Base-by-base conservation (phyloP, 164 flowering plant genomes). In the Litsea cubeba region DNA sequence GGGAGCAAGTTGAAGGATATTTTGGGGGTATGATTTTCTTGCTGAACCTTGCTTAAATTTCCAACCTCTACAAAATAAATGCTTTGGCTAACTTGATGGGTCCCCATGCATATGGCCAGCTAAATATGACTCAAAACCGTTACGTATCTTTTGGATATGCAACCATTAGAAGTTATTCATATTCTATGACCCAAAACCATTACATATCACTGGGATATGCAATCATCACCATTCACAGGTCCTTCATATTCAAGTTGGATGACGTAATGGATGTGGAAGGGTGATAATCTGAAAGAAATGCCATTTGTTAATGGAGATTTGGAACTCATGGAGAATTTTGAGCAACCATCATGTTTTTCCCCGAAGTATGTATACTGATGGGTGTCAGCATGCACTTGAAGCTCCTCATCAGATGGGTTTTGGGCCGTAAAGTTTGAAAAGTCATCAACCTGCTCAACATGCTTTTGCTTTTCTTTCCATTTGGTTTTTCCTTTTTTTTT, bases 1-100 rank as follows among this genome's bases (percentile, higher is more conserved):
- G 94, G 88, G 6, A 85, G 32, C 79, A 94, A 91, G 77, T 78
- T 96, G 73, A 92, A 87, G 85, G 94, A 92, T 76, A 80, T 91
- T 58, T 80, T 94, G 65, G 99, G 90, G 95, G 99, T 94, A 81
- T 66, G 35, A 57, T 1, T 51, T 60, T 72, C 24, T 49, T 2
- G 18, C 11, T 73, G 30, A 57, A 30, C 15, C 25, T 17, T 46
- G 25, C 22, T 30, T 63, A 22, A 63, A 63, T 5, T 63, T 63
- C 25, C 25, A 24, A 63, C 7, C 20, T 54, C n/a, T 54, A 54
- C 5, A 5, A 54, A 54, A 54, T 54, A 18, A 54, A 18, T 15
- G 60, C n/a, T 54, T 54, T 54, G 60, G n/a, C 20, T 5, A 54
- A 20, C 3, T 54, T 12, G n/a, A 14, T 54, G n/a, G n/a, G 20